Evolutionary conservation across 2,329 filamentous ascomycete genomes (phyloP), one percentile per base, ranked within the genome.

Genomic region (Trichoderma arundinaceum): DNA sequence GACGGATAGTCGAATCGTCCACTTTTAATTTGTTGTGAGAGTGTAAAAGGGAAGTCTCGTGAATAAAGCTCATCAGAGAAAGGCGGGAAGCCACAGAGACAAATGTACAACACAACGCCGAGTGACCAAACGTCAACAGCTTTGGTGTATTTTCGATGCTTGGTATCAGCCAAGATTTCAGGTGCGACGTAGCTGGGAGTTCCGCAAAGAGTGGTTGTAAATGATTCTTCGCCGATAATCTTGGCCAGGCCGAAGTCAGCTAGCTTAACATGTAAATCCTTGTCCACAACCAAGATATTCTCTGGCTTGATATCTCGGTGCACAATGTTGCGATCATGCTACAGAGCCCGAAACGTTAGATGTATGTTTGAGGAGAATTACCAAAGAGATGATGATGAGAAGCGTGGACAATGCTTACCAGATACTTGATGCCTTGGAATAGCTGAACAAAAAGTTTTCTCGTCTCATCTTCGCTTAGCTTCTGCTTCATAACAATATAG

Each of bases 281-380:
- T 92, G 78, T 97, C 92, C 5, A 90, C 88, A 41, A 99, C 81
- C 8, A 99, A 81, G 39, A 99, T 98, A 73, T 98, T 98, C 75
- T 98, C 94, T 0, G 94, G 94, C 78, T 97, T 98, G 79, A 99
- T 97, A 72, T 99, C 95, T 66, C 95, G 90, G 77, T 99, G 95
- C 5, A 98, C 94, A 76, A 99, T 96, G 72, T 95, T 96, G 68
- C 95, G 91, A 68, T 98, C 95, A 76, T 99, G 95, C 94, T 97
- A 66, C 39, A n/a, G 33, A 28, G 9, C 15, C 15, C 39, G 17
- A 38, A 32, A 48, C 41, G 28, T 39, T 13, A 35, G 60, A 8
- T 19, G 32, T 10, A 67, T 19, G 22, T 28, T 38, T 35, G 13
- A 54, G n/a, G n/a, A 41, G 44, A 38, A 22, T 4, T 22, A 12